Percentiles rank a stretch among this genome's conserved stretches.
Conservation (phyloP, 2,329 filamentous ascomycete species). For the Colletotrichum ledebouriae region DNA sequence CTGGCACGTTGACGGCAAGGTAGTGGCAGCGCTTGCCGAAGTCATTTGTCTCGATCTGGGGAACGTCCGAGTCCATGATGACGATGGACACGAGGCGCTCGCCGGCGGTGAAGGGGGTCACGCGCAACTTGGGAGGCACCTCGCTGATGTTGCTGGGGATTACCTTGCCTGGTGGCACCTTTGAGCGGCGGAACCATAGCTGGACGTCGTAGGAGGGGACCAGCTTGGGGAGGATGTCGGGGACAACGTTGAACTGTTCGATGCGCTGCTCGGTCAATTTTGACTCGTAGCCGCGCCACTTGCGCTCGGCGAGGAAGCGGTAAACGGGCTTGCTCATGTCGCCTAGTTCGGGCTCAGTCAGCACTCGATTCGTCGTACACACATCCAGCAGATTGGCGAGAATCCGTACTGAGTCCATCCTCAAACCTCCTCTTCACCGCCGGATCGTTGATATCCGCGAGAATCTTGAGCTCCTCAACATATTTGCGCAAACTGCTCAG, state of each 20-base stretch:
- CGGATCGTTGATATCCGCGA: slow-evolving; percentile 95
- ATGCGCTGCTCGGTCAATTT: slow-evolving; percentile 88
- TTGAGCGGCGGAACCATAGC: slow-evolving; percentile 80
- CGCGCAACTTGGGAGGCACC: slow-evolving; percentile 78
- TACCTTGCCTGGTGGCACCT: slow-evolving; percentile 81
- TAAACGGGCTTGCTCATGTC: slow-evolving; percentile 98
- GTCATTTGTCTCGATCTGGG: slow-evolving; percentile 78
- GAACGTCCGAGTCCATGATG: slow-evolving; percentile 92
- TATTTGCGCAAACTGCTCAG: slow-evolving; percentile 78
- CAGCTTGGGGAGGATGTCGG: slow-evolving; percentile 86
- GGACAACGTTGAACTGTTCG: slow-evolving; percentile 86
- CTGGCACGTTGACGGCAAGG: slow-evolving; percentile 76
- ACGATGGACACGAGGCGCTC: slow-evolving; percentile 86
- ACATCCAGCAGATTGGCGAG: slow-evolving; percentile 8
- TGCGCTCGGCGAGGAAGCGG: slow-evolving; percentile 85
- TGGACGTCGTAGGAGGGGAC: slow-evolving; percentile 84
- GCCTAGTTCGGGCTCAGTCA: slow-evolving; percentile 62
- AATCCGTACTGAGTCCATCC: slow-evolving; percentile 81
- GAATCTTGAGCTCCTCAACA: slow-evolving; percentile 85
- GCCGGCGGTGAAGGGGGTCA: slow-evolving; percentile 88
- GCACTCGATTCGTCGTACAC: slow-evolving; percentile 11
- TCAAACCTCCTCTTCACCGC: slow-evolving; percentile 94
- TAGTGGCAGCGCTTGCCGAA: slow-evolving; percentile 90
- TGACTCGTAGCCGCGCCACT: slow-evolving; percentile 89
- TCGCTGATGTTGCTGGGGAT: slow-evolving; percentile 82